Base-by-base conservation (phyloP, 2,329 filamentous ascomycete genomes). In the Dryadomyces sulphureus region DNA sequence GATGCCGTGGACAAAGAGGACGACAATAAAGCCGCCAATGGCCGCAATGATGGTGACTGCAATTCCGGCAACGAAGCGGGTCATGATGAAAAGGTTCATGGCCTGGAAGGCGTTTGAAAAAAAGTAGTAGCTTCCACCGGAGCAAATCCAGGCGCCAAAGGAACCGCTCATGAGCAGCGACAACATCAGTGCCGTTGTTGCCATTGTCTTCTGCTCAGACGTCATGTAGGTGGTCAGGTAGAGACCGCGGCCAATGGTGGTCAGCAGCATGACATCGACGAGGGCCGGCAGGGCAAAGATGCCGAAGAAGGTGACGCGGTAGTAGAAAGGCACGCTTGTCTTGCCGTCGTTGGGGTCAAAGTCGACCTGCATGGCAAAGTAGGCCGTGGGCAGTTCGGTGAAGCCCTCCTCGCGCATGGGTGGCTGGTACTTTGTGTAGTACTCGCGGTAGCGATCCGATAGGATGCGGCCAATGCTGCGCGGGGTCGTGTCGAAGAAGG, bases 251-350 rank as follows among this genome's bases (percentile, higher is more conserved):
- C 72, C 72, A 24, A 67, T 66, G 7, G 70, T 66, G 1, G 70
- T 72, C 14, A 75, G 60, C 14, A 76, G 57, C 16, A 73, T 49
- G 32, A 76, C 73, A 53, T 76, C 72, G 46, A 76, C 65, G 43
- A 77, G 59, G 16, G 72, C 72, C 1, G 73, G 73, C 47, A 76
- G 65, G 3, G 71, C 71, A 51, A 76, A 76, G 17, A 75, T 70
- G 49, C 49, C 43, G 45, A 75, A 59, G 50, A 75, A 75, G 0
- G 70, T 73, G 47, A 74, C 68, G 22, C 66, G 61, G 41, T 71
- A 64, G 49, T 68, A 70, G 17, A 60, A 60, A 19, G 66, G 67
- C 57, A 72, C 62, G 9, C 60, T 52, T 12, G 64, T 64, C 7
- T 59, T 50, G 45, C 65, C 64, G 42, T 67, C 61, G 25, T 69